Percentiles rank a stretch among this genome's conserved stretches.
Evolutionary conservation across 2,329 filamentous ascomycete species (phyloP).

Genomic region (Fusarium praegraminearum): DNA sequence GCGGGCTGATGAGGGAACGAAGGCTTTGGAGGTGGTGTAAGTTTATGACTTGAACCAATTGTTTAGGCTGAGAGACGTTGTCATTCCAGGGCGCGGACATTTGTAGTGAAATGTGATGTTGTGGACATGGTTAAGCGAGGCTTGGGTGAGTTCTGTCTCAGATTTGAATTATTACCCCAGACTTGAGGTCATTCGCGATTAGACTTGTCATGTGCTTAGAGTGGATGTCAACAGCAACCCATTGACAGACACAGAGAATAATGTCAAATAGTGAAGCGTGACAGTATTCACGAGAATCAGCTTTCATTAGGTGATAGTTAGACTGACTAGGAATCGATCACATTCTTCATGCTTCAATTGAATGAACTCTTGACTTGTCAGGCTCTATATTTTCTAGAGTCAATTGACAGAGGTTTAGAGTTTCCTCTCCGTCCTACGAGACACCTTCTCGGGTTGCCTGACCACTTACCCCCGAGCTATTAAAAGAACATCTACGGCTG

Average conservation of each 20-base stretch:
- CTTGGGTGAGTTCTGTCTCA: conserved; percentile 3
- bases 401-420: not conserved
- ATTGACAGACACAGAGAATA: not conserved
- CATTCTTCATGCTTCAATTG: not conserved
- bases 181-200: conserved; percentile 14
- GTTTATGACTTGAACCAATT: conserved; percentile 23
- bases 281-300: not conserved
- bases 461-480: not conserved
- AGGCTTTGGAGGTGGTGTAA: conserved; percentile 28
- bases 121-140: not conserved
- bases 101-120: not conserved
- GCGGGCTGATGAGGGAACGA: conserved; percentile 13
- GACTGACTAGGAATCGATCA: not conserved
- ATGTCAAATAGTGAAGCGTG: not conserved
- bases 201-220: conserved; percentile 1
- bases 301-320: not conserved
- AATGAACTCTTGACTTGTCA: not conserved
- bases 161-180: conserved; percentile 1
- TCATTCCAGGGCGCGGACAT: conserved; percentile 18
- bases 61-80: conserved; percentile 6
- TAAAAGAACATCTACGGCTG: not conserved
- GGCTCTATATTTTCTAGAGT: not conserved
- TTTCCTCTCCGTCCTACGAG: not conserved
- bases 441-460: not conserved
- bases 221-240: not conserved